These are phyloP conservation scores for Capronia coronata DNA, from an alignment of 2,329 filamentous ascomycete genomes.

Conservation along the genomic window DNA sequence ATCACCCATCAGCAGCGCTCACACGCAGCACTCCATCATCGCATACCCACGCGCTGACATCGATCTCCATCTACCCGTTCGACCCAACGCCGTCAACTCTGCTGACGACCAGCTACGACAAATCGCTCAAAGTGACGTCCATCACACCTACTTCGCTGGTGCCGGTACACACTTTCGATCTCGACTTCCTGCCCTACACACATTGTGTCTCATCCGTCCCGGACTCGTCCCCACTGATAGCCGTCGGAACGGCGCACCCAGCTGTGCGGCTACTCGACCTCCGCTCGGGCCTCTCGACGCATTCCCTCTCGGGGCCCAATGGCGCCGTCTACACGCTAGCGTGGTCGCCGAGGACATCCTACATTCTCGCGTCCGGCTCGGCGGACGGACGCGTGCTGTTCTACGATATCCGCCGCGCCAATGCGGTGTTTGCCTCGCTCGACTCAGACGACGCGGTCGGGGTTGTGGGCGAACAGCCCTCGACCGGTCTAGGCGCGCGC, in stretches of 20 bases:
- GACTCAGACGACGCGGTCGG: constrained; percentile 80
- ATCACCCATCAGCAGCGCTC: constrained; percentile 15
- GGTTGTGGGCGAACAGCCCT: constrained; percentile 40
- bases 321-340: constrained; percentile 62
- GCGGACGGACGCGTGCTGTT: constrained; percentile 75
- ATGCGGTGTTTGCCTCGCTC: constrained; percentile 66
- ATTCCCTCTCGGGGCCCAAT: constrained; percentile 62
- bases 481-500: constrained; percentile 17
- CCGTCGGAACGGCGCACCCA: constrained; percentile 80
- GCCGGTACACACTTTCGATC: constrained; percentile 42
- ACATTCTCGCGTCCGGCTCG: constrained; percentile 77
- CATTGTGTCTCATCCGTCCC: constrained; percentile 64
- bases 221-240: constrained; percentile 69
- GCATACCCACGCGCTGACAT: constrained; percentile 43
- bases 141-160: constrained; percentile 37
- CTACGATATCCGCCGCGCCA: constrained; percentile 80
- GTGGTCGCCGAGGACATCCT: constrained; percentile 69
- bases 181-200: constrained; percentile 45
- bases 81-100: constrained; percentile 43
- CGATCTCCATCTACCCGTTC: constrained; percentile 44
- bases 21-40: constrained; percentile 29
- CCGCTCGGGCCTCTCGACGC: constrained; percentile 68
- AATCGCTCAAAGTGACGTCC: constrained; percentile 41
- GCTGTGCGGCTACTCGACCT: constrained; percentile 79
- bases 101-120: constrained; percentile 42